Evolutionary conservation across 2,329 filamentous ascomycete species (phyloP), one percentile per base, ranked within the genome.

Genomic region (Ophiostoma perfectum): DNA sequence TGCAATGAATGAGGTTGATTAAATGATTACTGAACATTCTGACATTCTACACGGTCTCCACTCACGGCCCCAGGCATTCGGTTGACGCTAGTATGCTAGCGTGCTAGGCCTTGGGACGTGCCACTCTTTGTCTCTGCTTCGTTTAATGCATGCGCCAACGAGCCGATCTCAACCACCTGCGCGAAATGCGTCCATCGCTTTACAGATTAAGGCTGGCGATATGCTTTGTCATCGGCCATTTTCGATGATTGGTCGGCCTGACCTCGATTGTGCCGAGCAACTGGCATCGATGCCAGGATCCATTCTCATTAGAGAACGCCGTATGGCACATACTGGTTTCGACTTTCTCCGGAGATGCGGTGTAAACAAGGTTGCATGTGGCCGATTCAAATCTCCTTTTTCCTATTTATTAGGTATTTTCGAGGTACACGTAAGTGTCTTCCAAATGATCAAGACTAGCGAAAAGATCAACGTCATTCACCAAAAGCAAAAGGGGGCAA

Each of bases 11-110:
- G 27, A 38, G 27, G 55, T 12, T 16, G 11, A 52, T 64, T 64
- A 36, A 14, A 44, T 67, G 66, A 67, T 67, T 67, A 67, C 42
- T 67, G 66, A 67, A 67, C 66, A 64, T 63, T 58, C 27, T 45
- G 49, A 27, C 49, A 64, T 64, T 27, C 27, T 27, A 52, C 49
- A n/a, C 45, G 66, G 27, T 38, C 47, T 42, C 41, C 55, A 39
- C 55, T 27, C 14, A 16, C 65, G n/a, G 47, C 65, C 55, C 55
- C 55, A 36, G 55, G 55, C 55, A 60, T 11, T 60, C 27, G 27
- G 55, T 60, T 60, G 41, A 18, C 38, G 47, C 11, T 41, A 41
- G 39, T 16, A 27, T 41, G 16, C 42, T 8, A 38, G 65, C 16
- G 11, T 58, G 12, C 62, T 16, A 4, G 60, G 16, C 5, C 55